These are phyloP conservation scores for Rhizophlyctis rosea DNA, from an alignment of 192 early-diverging fungal genomes.

Conservation along the genomic window DNA sequence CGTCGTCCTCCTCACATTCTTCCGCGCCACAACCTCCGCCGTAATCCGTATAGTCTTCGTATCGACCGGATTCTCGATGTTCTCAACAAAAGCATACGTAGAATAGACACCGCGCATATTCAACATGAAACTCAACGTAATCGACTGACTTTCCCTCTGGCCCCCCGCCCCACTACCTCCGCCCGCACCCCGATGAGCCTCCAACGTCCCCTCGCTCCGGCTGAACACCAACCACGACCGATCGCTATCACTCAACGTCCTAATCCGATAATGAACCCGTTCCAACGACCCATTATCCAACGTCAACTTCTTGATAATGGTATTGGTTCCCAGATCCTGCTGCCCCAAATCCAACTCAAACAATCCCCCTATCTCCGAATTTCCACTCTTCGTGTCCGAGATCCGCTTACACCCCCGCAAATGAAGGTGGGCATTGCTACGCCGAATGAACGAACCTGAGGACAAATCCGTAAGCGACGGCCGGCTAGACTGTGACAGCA, in stretches of 20 bases:
- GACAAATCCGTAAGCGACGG: constrained; percentile 8
- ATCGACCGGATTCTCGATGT: constrained; percentile 68
- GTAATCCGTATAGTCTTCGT: constrained; percentile 68
- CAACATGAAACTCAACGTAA: constrained; percentile 62
- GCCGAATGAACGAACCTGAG: background rate
- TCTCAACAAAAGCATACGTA: constrained; percentile 72
- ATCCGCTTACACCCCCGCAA: constrained; percentile 71
- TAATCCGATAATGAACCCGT: constrained; percentile 59
- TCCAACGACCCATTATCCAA: constrained; percentile 58
- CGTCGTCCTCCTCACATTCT: constrained; percentile 36
- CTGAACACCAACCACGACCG: constrained; percentile 65
- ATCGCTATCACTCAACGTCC: constrained; percentile 53
- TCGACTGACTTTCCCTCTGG: constrained; percentile 43
- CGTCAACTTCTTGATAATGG: constrained; percentile 59
- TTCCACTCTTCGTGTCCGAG: constrained; percentile 26
- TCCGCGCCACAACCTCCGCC: constrained; percentile 67
- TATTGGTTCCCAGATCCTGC: constrained; percentile 59
- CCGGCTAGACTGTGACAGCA: constrained; percentile 4
- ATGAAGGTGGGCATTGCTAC: constrained; percentile 37
- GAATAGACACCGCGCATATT: constrained; percentile 60
- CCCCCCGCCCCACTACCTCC: constrained; percentile 16
- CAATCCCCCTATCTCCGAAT: constrained; percentile 54
- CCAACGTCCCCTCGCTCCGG: constrained; percentile 69
- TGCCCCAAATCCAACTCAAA: constrained; percentile 80
- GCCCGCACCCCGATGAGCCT: constrained; percentile 26